These are phyloP conservation scores for Heterobasidion occidentale DNA, from an alignment of 1,284 basidiomycete genomes.

Conservation along the genomic window DNA sequence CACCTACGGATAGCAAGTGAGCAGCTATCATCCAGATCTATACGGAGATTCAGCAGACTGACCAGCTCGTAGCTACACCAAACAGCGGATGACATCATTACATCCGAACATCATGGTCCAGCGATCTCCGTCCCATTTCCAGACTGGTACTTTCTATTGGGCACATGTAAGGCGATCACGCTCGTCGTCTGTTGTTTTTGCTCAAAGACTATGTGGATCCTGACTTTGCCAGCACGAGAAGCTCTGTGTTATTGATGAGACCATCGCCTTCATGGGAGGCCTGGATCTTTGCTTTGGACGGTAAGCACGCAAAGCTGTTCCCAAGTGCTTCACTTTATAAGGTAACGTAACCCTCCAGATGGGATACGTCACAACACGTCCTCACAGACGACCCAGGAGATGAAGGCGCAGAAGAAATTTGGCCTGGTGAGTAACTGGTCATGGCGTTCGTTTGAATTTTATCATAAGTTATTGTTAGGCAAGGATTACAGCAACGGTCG, in stretches of 20 bases:
- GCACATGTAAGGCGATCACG: slow-evolving; percentile 65
- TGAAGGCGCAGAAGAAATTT: slow-evolving; percentile 50
- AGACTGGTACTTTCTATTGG: slow-evolving; percentile 98
- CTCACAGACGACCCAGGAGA: slow-evolving; percentile 77
- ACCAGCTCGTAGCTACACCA: slow-evolving; percentile 62
- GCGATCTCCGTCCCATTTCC: slow-evolving; percentile 94
- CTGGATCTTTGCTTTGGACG: slow-evolving; percentile 89
- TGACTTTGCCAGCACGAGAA: slow-evolving; percentile 79
- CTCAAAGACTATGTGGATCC: not conserved
- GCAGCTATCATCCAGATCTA: slow-evolving; percentile 14
- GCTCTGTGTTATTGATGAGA: slow-evolving; percentile 94
- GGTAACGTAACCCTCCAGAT: slow-evolving; percentile 40
- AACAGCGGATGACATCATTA: slow-evolving; percentile 77
- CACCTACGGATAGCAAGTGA: slow-evolving; percentile 85
- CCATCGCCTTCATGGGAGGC: slow-evolving; percentile 97
- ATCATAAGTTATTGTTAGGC: slow-evolving; percentile 31
- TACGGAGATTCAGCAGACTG: not conserved
- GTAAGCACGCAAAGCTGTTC: slow-evolving; percentile 24
- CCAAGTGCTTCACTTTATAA: not conserved
- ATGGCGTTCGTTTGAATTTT: not conserved
- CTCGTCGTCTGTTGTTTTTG: not conserved
- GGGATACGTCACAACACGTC: slow-evolving; percentile 95
- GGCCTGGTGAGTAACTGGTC: slow-evolving; percentile 57
- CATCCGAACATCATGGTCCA: slow-evolving; percentile 97
- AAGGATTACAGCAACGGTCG: slow-evolving; percentile 94